Evolutionary conservation across 2,329 filamentous ascomycete genomes (phyloP).

Genomic region (Arachnomyces sp.): DNA sequence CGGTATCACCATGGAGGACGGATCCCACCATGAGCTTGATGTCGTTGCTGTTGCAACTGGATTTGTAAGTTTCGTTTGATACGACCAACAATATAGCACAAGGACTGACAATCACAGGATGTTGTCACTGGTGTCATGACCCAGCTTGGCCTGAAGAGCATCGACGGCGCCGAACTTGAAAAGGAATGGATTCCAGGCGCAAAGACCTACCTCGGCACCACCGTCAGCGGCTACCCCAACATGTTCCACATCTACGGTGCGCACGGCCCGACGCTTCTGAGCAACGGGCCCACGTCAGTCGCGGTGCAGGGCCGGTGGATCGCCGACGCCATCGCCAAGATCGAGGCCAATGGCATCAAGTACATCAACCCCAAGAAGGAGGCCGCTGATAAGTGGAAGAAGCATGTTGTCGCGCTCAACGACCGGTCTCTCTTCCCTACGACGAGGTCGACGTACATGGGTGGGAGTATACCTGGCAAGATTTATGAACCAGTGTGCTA

Average conservation of each 20-base stretch:
- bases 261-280: slow-evolving; percentile 49
- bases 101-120: slow-evolving; percentile 14
- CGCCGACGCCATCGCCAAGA: slow-evolving; percentile 43
- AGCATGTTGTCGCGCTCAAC: slow-evolving; percentile 39
- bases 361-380: slow-evolving; percentile 46
- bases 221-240: slow-evolving; percentile 37
- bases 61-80: slow-evolving; percentile 14
- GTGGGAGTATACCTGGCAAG: slow-evolving; percentile 50
- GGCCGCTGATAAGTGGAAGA: slow-evolving; percentile 44
- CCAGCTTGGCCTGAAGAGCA: slow-evolving; percentile 25
- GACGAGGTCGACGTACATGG: slow-evolving; percentile 49
- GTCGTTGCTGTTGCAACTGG: slow-evolving; percentile 35
- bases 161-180: slow-evolving; percentile 21
- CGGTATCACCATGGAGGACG: slow-evolving; percentile 36
- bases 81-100: no score
- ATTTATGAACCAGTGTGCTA: slow-evolving; percentile 46
- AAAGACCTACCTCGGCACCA: slow-evolving; percentile 36
- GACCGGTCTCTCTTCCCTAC: slow-evolving; percentile 45
- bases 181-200: slow-evolving; percentile 31
- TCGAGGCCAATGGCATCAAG: slow-evolving; percentile 39
- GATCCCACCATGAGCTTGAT: slow-evolving; percentile 30
- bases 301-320: slow-evolving; percentile 53
- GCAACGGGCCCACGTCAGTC: slow-evolving; percentile 48
- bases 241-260: slow-evolving; percentile 48
- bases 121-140: slow-evolving; percentile 31